Evolutionary conservation across 2,329 filamentous ascomycete species (phyloP), one percentile per base, ranked within the genome.

Genomic region (Pseudogymnoascus sp.): DNA sequence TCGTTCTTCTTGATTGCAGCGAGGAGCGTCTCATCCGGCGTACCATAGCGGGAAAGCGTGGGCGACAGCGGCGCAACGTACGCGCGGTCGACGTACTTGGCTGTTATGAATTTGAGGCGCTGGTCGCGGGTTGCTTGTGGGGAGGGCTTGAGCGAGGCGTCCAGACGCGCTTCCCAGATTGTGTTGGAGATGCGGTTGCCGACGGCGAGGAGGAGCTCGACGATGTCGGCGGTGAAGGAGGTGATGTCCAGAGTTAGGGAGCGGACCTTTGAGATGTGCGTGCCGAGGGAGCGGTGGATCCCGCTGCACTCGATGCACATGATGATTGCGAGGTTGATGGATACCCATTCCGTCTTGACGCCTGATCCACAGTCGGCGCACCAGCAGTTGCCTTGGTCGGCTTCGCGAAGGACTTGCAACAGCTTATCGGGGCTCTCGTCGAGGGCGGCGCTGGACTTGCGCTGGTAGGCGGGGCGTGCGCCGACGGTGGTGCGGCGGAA

Each of bases 221-320:
- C 89, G 73, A 97, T 96, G 79, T 99, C 95, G 69, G 90, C 88
- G 3, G 94, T 97, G 74, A 99, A 99, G 0, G 92, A 97, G 62
- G 90, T 92, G 68, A 95, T 95, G 73, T 99, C 94, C 44, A 99
- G 82, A 0, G 94, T 99, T 44, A 99, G 82, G 11, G 94, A 97
- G 62, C 94, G 89, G 42, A 99, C 86, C 77, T 99, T 99, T 75
- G 92, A 96, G 72, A 99, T 97, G 75, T 99, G 94, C 1, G 94
- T 99, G 11, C 94, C 94, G 3, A 99, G 82, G 1, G 93, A 97
- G 44, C 94, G 87, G 75, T 99, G 94, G 66, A 99, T 97, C 66
- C 94, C 94, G 73, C 92, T 96, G 77, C 94, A 99, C 75, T 99
- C 93, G 73, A 97, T 97, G 77, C 94, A 99, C 18, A 99, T 83